These are phyloP conservation scores for Leccinum aurantiacum DNA, from an alignment of 768 basidiomycete genomes.

Conservation along the genomic window DNA sequence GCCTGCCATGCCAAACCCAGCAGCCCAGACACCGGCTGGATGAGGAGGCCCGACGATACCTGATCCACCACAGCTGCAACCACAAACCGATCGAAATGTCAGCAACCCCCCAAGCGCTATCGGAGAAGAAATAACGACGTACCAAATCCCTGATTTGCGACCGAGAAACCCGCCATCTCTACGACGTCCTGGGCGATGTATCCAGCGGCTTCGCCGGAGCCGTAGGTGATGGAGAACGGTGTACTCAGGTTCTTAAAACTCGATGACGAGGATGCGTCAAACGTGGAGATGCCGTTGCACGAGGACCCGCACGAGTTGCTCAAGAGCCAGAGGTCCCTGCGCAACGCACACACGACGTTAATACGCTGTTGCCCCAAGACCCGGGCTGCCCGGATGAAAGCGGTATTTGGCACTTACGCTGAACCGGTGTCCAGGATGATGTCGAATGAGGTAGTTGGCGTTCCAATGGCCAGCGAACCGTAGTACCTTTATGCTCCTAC, in stretches of 20 bases:
- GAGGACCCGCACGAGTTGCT: conserved; percentile 31
- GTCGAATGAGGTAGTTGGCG: conserved; percentile 46
- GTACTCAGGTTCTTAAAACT: conserved; percentile 37
- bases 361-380: neutral
- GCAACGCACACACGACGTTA: conserved; percentile 12
- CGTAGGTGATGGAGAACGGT: conserved; percentile 46
- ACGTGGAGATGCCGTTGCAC: conserved; percentile 33
- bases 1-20: conserved; percentile 52
- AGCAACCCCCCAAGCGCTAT: neutral
- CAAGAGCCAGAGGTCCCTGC: conserved; percentile 53
- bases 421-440: conserved; percentile 56
- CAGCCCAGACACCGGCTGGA: conserved; percentile 48
- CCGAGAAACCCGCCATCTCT: conserved; percentile 51
- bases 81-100: neutral
- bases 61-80: conserved; percentile 40
- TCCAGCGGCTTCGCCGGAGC: conserved; percentile 48
- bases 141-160: conserved; percentile 47
- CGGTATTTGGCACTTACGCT: conserved; percentile 23
- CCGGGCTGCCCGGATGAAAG: neutral
- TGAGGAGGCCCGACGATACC: conserved; percentile 39
- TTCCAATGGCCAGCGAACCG: conserved; percentile 44
- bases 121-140: neutral
- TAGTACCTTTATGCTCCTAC: conserved; percentile 29
- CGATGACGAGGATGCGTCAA: conserved; percentile 37
- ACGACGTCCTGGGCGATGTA: conserved; percentile 47